Percentiles rank a stretch among this genome's conserved stretches.
Evolutionary conservation across 176 grass and related monocot species (phyloP).

Genomic region (Thinopyrum elongatum): DNA sequence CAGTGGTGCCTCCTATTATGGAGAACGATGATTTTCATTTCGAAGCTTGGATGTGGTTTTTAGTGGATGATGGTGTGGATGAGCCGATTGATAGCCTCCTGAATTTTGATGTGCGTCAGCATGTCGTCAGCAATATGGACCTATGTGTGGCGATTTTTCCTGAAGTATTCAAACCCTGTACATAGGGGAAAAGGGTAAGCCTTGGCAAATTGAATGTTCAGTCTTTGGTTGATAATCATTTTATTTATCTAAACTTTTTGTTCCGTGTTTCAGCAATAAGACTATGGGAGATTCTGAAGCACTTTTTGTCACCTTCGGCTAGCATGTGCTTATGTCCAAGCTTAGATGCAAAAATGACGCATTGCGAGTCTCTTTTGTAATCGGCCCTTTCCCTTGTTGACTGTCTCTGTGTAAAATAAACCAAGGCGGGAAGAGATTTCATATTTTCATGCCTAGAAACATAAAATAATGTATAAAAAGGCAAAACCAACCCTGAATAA

Average conservation of each 20-base stretch:
- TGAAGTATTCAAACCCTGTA: conserved; percentile 30
- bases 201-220: neutral
- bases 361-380: conserved; percentile 35
- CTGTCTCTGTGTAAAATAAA: conserved; percentile 15
- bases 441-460: too few relatives aligned
- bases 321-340: conserved; percentile 33
- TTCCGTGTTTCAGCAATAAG: conserved; percentile 43
- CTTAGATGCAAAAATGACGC: conserved; percentile 44
- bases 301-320: conserved; percentile 37
- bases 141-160: conserved; percentile 45
- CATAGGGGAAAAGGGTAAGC: conserved; percentile 41
- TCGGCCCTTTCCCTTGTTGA: neutral
- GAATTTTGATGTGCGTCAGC: conserved; percentile 39
- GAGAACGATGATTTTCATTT: conserved; percentile 43
- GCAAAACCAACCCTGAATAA: too few relatives aligned
- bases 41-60: conserved; percentile 58
- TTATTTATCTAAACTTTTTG: neutral
- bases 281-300: conserved; percentile 24
- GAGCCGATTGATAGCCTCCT: conserved; percentile 58
- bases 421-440: too few relatives aligned
- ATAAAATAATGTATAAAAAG: too few relatives aligned
- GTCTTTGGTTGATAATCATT: neutral
- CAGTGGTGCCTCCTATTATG: conserved; percentile 24
- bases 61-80: conserved; percentile 34
- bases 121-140: conserved; percentile 46